These are phyloP conservation scores for Penicillium paxilli DNA, from an alignment of 495 filamentous ascomycete species.

Conservation along the genomic window DNA sequence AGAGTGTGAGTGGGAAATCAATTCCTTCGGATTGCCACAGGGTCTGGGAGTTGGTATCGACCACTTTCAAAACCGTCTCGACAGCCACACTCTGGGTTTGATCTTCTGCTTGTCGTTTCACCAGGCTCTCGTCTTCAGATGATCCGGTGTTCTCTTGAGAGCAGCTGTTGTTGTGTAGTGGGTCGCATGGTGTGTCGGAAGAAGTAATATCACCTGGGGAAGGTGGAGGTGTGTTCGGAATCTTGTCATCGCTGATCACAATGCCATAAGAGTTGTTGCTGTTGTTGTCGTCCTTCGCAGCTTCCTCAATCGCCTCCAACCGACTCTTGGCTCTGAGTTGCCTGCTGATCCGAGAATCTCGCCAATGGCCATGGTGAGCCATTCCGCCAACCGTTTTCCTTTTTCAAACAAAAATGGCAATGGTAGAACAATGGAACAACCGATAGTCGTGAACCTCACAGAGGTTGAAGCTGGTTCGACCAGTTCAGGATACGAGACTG, in stretches of 20 bases:
- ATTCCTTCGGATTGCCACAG: slow-evolving; percentile 12
- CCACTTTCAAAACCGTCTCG: slow-evolving; percentile 21
- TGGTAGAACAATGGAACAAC: not conserved
- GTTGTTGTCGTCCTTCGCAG: not conserved
- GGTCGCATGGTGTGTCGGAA: slow-evolving; percentile 10
- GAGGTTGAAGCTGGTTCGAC: slow-evolving; percentile 22
- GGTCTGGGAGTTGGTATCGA: slow-evolving; percentile 22
- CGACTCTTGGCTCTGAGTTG: slow-evolving; percentile 17
- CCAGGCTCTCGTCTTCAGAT: not conserved
- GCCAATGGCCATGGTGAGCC: slow-evolving; percentile 23
- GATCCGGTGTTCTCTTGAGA: not conserved
- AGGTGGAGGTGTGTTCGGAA: not conserved
- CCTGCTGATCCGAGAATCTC: slow-evolving; percentile 21
- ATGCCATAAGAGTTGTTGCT: not conserved
- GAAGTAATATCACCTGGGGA: slow-evolving; percentile 2
- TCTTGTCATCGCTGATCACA: not conserved
- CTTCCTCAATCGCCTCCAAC: slow-evolving; percentile 6
- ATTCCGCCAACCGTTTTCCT: slow-evolving; percentile 11
- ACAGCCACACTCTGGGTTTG: slow-evolving; percentile 2
- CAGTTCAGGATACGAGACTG: slow-evolving; percentile 9
- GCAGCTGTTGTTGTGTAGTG: slow-evolving; percentile 1
- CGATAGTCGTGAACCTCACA: slow-evolving; percentile 14
- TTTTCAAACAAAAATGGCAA: too few relatives aligned
- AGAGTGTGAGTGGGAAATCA: slow-evolving; percentile 20
- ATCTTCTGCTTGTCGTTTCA: slow-evolving; percentile 21